phyloP scores from a whole-genome alignment of 1,139 yeast species.

The Magnusiomyces ingens region DNA sequence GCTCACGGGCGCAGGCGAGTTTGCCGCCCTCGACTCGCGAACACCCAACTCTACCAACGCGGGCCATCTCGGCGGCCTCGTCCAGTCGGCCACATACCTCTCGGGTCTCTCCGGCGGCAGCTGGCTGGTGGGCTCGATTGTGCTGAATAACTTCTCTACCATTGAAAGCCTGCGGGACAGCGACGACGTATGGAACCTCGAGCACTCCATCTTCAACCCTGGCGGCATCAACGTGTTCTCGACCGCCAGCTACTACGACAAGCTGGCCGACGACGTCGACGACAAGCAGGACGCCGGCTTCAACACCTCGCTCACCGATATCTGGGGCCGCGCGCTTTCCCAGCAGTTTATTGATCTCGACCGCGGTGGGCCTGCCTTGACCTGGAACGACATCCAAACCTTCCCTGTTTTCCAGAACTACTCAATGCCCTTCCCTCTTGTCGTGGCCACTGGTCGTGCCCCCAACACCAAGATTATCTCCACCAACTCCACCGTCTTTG shows the following conservation, averaged over 20 bases:
- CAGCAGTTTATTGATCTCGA: conserved; percentile 57
- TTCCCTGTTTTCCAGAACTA: conserved; percentile 45
- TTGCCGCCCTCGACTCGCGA: conserved; percentile 66
- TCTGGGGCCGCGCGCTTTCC: conserved; percentile 86
- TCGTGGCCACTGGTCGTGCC: conserved; percentile 77
- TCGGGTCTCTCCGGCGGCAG: conserved; percentile 80
- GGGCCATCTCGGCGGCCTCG: conserved; percentile 70
- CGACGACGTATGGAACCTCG: conserved; percentile 71
- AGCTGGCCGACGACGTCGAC: conserved; percentile 47
- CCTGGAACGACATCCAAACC: conserved; percentile 49
- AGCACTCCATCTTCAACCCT: conserved; percentile 52
- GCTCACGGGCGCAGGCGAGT: conserved; percentile 72
- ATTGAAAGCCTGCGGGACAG: conserved; percentile 23
- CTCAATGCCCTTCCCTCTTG: conserved; percentile 83
- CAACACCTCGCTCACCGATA: conserved; percentile 73
- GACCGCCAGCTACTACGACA: conserved; percentile 50
- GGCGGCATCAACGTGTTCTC: conserved; percentile 43
- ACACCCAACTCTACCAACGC: conserved; percentile 46
- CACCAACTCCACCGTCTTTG: conserved; percentile 73
- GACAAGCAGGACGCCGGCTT: conserved; percentile 71
- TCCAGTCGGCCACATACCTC: conserved; percentile 66
- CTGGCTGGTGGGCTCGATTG: conserved; percentile 78
- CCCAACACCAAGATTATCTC: conserved; percentile 48
- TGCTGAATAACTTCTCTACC: conserved; percentile 70
- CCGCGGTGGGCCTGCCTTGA: conserved; percentile 54